Conservation (phyloP, 441 rosid genomes). For the Arabidopsis hybrid region DNA sequence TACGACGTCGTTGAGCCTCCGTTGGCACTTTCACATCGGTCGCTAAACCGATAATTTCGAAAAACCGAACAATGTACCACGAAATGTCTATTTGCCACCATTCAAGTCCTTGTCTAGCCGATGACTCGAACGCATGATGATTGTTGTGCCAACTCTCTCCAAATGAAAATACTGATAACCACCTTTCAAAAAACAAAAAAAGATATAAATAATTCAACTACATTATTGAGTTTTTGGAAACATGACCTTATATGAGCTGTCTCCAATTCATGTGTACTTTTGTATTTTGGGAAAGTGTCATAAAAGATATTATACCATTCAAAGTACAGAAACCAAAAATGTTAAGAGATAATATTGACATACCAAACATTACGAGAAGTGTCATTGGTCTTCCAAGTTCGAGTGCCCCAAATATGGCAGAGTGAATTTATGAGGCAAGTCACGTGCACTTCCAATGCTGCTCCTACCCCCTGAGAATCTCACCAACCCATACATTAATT, state of each 20-base stretch:
- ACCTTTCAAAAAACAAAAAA: constrained; percentile 41
- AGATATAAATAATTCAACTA: not conserved
- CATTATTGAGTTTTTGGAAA: constrained; percentile 11
- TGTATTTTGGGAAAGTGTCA: constrained; percentile 6
- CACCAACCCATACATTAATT: constrained; percentile 9
- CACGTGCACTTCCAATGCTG: constrained; percentile 47
- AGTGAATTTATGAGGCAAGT: constrained; percentile 46
- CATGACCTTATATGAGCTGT: constrained; percentile 15
- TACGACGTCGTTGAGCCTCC: constrained; percentile 59
- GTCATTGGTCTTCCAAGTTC: constrained; percentile 49
- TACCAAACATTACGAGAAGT: constrained; percentile 50
- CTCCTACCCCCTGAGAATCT: constrained; percentile 42
- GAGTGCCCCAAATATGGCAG: constrained; percentile 46
- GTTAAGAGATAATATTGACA: not conserved
- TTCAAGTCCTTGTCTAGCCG: constrained; percentile 83
- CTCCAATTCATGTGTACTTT: constrained; percentile 17
- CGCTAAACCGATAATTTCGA: constrained; percentile 74
- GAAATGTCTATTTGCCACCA: constrained; percentile 91
- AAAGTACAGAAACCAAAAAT: constrained; percentile 10
- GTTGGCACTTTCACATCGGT: constrained; percentile 70
- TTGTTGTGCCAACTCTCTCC: constrained; percentile 96
- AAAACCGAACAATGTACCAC: constrained; percentile 70
- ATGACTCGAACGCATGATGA: constrained; percentile 84
- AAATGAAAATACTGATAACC: constrained; percentile 81
- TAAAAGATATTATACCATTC: not conserved